phyloP scores from a whole-genome alignment of 257 asterid genomes.

The Solanum bukasovii region DNA sequence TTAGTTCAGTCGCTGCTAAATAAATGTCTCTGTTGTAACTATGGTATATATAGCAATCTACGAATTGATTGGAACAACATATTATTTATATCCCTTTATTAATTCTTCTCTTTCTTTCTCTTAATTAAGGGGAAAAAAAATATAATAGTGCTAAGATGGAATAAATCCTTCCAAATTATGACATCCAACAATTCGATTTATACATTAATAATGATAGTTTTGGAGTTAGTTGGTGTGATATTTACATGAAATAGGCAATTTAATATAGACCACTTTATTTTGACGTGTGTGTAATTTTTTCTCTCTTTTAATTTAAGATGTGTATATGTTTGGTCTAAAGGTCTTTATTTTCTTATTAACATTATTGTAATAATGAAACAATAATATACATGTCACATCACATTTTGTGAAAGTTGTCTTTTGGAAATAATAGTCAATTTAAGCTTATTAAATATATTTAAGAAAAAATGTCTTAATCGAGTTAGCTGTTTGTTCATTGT shows the following conservation, averaged over 20 bases:
- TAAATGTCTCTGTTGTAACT: not conserved
- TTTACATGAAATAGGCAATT: not conserved
- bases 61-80: not conserved
- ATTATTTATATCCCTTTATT: not conserved
- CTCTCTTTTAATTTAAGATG: not conserved
- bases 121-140: not conserved
- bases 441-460: not conserved
- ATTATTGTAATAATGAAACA: not conserved
- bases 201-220: not conserved
- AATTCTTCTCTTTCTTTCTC: not conserved
- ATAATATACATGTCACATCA: not conserved
- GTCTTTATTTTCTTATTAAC: not conserved
- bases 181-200: not conserved
- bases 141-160: not conserved
- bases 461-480: not conserved
- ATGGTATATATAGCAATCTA: not conserved
- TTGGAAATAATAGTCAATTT: not conserved
- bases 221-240: not conserved
- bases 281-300: not conserved
- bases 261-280: not conserved
- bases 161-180: not conserved
- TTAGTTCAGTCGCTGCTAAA: not conserved
- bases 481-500: not conserved
- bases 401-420: not conserved
- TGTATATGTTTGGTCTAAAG: not conserved